A percentile compares a stretch with the other conserved stretches of the same genome.
These are phyloP conservation scores for Metschnikowia proteae DNA, from an alignment of 805 yeast genomes.

Conservation along the genomic window DNA sequence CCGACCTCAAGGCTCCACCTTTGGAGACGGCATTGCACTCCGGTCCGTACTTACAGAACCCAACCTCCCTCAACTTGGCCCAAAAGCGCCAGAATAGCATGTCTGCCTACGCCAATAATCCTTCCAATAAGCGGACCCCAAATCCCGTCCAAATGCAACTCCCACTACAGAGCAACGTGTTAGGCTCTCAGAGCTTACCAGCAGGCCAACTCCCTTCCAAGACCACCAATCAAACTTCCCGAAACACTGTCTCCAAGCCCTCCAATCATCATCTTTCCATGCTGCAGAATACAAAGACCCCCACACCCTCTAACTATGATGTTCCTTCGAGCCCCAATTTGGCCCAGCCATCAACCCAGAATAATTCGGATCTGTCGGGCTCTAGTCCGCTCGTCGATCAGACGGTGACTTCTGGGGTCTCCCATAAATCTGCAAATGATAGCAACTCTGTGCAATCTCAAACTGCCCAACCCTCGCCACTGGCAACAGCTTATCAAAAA, in stretches of 20 bases:
- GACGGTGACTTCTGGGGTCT: conserved; percentile 3
- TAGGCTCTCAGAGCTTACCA: conserved; percentile 11
- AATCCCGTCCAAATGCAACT: conserved; percentile 17
- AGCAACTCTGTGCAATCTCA: conserved; percentile 9
- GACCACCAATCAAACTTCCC: conserved; percentile 3
- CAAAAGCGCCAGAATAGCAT: conserved; percentile 42
- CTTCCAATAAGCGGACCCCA: conserved; percentile 36
- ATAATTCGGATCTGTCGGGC: conserved; percentile 40
- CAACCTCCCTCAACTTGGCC: conserved; percentile 15
- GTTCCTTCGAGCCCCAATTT: conserved; percentile 39
- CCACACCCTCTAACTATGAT: conserved; percentile 40
- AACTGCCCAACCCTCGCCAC: conserved; percentile 8
- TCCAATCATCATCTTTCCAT: conserved; percentile 13
- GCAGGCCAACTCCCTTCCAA: conserved; percentile 7
- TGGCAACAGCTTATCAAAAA: conserved; percentile 15
- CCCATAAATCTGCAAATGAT: conserved; percentile 9
- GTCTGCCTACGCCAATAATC: conserved; percentile 30
- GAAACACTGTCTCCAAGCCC: conserved; percentile 16
- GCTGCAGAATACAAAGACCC: conserved; percentile 28
- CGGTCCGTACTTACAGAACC: conserved; percentile 5
- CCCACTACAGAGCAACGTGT: conserved; percentile 15
- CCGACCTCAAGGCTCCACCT: neutral
- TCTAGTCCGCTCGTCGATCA: conserved; percentile 29
- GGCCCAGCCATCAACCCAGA: conserved; percentile 27
- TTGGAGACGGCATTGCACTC: conserved; percentile 3